Conservation (phyloP, 1,139 yeast species). For the Scheffersomyces cryptocercus region DNA sequence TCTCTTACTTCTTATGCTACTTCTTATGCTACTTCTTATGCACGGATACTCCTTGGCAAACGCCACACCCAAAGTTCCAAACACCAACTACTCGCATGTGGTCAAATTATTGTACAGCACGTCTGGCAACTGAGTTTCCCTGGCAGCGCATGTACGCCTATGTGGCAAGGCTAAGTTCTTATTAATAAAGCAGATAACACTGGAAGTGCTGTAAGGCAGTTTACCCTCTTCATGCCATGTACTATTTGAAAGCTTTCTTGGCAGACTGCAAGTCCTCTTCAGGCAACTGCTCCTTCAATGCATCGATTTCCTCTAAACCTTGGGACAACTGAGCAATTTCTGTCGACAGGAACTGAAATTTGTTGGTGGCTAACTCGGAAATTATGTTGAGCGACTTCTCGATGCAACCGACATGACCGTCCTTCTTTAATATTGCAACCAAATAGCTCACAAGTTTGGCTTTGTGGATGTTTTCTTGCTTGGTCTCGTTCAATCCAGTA, state of each 20-base stretch:
- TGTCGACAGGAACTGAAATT: conserved; percentile 44
- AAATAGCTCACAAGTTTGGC: conserved; percentile 41
- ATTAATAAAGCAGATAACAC: not conserved
- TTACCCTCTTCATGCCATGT: not conserved
- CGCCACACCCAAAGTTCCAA: no score
- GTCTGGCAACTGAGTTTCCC: no score
- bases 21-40: no score
- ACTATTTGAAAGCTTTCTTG: conserved; percentile 43
- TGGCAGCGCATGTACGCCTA: not conserved
- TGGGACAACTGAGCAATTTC: conserved; percentile 45
- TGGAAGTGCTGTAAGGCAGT: not conserved
- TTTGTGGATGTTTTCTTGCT: conserved; percentile 40
- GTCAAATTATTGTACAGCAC: no score
- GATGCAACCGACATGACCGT: conserved; percentile 51
- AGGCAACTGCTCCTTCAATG: conserved; percentile 48
- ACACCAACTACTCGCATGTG: no score
- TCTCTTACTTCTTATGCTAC: no score
- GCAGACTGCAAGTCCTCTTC: conserved; percentile 53
- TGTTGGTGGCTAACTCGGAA: conserved; percentile 45
- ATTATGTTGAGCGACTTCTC: conserved; percentile 64
- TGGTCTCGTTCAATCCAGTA: conserved; percentile 45
- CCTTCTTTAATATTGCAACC: conserved; percentile 35
- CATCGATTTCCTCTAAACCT: conserved; percentile 45
- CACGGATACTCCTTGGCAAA: no score
- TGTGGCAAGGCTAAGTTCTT: no score